These are phyloP conservation scores for Chaetomiaceae sp. DNA, from an alignment of 2,329 filamentous ascomycete genomes.

Conservation along the genomic window DNA sequence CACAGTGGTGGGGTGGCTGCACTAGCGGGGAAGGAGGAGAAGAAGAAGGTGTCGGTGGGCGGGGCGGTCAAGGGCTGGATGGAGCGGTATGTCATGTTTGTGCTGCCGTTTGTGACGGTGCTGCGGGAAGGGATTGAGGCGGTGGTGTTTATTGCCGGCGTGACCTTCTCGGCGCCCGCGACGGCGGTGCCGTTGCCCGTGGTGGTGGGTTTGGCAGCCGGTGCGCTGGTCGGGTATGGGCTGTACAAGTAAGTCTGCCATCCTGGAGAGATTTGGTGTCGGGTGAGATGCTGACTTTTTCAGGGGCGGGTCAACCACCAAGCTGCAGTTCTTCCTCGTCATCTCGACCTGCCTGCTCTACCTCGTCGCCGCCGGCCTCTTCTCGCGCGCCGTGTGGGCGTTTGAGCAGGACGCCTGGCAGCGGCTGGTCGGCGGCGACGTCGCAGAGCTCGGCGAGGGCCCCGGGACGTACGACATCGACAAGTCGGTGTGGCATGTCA, in stretches of 20 bases:
- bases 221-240: constrained; percentile 62
- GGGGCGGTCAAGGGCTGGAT: constrained; percentile 55
- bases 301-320: constrained; percentile 41
- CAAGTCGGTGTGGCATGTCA: constrained; percentile 76
- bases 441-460: constrained; percentile 47
- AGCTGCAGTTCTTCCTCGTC: constrained; percentile 67
- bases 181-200: constrained; percentile 74
- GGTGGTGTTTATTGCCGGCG: constrained; percentile 80
- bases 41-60: constrained; percentile 35
- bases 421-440: constrained; percentile 53
- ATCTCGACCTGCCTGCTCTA: constrained; percentile 75
- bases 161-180: constrained; percentile 71
- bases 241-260: constrained; percentile 66
- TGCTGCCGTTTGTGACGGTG: constrained; percentile 83
- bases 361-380: constrained; percentile 74
- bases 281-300: constrained; percentile 6
- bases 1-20: not conserved
- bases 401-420: constrained; percentile 65
- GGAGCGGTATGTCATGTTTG: constrained; percentile 82
- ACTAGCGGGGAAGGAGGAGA: constrained; percentile 29
- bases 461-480: constrained; percentile 74
- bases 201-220: constrained; percentile 65
- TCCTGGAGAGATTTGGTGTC: not conserved
- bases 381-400: constrained; percentile 69
- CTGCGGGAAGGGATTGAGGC: constrained; percentile 81